These are phyloP conservation scores for Millerago galiae DNA, from an alignment of 805 yeast genomes.

Conservation along the genomic window DNA sequence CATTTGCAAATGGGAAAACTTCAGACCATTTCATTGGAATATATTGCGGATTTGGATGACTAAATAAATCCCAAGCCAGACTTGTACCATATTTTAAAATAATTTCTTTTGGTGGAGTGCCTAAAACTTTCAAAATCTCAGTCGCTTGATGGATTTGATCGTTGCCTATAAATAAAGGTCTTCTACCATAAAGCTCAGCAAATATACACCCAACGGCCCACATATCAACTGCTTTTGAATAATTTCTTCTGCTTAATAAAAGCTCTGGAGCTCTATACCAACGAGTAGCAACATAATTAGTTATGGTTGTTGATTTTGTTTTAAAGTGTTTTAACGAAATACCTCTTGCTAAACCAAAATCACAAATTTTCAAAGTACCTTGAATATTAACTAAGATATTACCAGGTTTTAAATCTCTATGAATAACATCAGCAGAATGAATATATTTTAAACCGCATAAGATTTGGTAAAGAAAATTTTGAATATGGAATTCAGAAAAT, in stretches of 20 bases:
- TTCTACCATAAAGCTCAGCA: conserved; percentile 76
- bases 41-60: conserved; percentile 38
- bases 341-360: conserved; percentile 90
- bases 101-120: conserved; percentile 54
- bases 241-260: conserved; percentile 51
- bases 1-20: conserved; percentile 58
- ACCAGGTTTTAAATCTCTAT: conserved; percentile 89
- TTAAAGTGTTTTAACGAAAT: conserved; percentile 34
- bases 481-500: conserved; percentile 79
- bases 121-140: conserved; percentile 63
- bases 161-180: conserved; percentile 74
- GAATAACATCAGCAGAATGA: conserved; percentile 89
- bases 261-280: conserved; percentile 97
- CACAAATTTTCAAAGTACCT: conserved; percentile 82
- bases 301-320: conserved; percentile 41
- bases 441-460: conserved; percentile 82
- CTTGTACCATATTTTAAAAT: conserved; percentile 39
- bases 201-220: conserved; percentile 94
- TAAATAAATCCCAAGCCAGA: conserved; percentile 40
- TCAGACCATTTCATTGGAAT: conserved; percentile 40
- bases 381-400: conserved; percentile 70
- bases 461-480: conserved; percentile 71
- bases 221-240: conserved; percentile 71
- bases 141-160: conserved; percentile 65
- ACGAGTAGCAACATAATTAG: conserved; percentile 87